Base-by-base conservation (phyloP, 495 filamentous ascomycete species). In the Tetracladium marchalianum region DNA sequence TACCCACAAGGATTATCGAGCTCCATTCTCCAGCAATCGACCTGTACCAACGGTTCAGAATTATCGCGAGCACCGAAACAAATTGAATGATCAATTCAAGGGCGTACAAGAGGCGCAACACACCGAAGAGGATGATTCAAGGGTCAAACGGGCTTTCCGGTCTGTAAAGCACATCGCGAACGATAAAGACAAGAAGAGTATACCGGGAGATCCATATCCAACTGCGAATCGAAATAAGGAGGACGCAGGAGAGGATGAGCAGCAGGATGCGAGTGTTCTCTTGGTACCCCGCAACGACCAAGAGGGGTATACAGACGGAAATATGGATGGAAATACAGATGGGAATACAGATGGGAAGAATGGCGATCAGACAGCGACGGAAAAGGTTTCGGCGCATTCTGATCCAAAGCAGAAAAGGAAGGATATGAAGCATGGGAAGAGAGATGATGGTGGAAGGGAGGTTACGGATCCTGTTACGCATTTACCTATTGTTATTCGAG, bases 391-490 rank as follows among this genome's bases (percentile, higher is more conserved):
- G n/a, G 58, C 62, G 49, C 49, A 59, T n/a, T 51, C 66, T 37
- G 67, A 81, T 39, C 73, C 77, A 5, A 75, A 68, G 52, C 61
- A 78, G 44, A 76, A 75, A 53, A 64, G 80, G 18, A 81, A 82
- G 60, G 58, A 57, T 2, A 73, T 76, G 70, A 75, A 78, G 56
- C 64, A 72, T 32, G 67, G 71, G 46, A 73, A 77, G 47, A 66
- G 75, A 42, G 65, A 73, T 31, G 67, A 73, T 33, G 69, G 68
- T 27, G 73, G 74, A 12, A 68, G 80, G 11, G 66, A 80, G 54
- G 81, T 85, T n/a, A 85, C 79, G 5, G 81, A 85, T 60, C 81
- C 81, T 0, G 74, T 85, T 11, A 85, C 81, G 0, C 81, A 85
- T 58, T 61, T 85, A 1, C 79, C 79, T 5, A 65, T 84, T 16